Evolutionary conservation across 2,329 filamentous ascomycete genomes (phyloP).

Genomic region (Hirsutella thompsonii): DNA sequence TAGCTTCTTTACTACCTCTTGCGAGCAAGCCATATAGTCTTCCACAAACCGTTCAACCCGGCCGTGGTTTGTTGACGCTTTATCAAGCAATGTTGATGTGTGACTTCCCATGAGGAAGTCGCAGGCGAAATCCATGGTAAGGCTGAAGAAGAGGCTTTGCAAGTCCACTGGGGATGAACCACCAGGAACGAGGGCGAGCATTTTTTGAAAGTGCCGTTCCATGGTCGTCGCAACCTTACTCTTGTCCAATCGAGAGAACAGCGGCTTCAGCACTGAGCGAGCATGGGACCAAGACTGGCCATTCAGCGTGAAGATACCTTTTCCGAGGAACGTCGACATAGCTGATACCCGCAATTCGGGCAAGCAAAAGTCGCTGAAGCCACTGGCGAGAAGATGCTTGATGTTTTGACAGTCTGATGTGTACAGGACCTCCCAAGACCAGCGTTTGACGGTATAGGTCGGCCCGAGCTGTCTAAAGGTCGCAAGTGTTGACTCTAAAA

Average conservation of each 20-base stretch:
- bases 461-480: conserved; percentile 15
- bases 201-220: conserved; percentile 20
- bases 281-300: conserved; percentile 33
- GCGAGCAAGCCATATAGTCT: conserved; percentile 20
- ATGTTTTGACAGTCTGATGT: conserved; percentile 37
- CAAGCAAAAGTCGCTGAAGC: conserved; percentile 36
- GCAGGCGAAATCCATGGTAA: conserved; percentile 32
- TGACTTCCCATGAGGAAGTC: conserved; percentile 31
- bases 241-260: conserved; percentile 20
- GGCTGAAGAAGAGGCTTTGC: conserved; percentile 31
- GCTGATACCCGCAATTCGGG: conserved; percentile 21
- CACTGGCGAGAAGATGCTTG: conserved; percentile 38
- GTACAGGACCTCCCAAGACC: conserved; percentile 19
- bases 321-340: conserved; percentile 26
- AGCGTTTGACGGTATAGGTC: conserved; percentile 19
- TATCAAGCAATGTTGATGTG: conserved; percentile 10
- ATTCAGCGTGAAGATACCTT: conserved; percentile 35
- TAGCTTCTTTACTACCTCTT: conserved; percentile 18
- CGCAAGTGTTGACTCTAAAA: conserved; percentile 14
- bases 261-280: conserved; percentile 20
- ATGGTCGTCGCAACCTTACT: conserved; percentile 12
- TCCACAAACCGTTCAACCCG: conserved; percentile 19
- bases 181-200: conserved; percentile 21
- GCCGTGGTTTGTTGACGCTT: background rate
- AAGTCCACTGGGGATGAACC: conserved; percentile 21